A percentile compares a stretch with the other conserved stretches of the same genome.
Conservation (phyloP, 2,329 filamentous ascomycete genomes). For the Paramyrothecium roridum region DNA sequence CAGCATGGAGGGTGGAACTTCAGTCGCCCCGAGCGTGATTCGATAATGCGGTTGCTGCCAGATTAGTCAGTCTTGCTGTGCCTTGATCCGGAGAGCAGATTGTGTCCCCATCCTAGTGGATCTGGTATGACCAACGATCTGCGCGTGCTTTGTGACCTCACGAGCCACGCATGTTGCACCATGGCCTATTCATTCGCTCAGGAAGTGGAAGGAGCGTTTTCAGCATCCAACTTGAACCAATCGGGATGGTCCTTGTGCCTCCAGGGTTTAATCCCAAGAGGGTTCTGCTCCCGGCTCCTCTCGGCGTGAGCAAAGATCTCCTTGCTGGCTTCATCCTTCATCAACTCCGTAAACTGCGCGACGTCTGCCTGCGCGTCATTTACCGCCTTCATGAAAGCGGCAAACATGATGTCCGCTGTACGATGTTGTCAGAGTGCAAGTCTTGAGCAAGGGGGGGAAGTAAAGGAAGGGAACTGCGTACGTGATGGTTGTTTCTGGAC, state of each 20-base stretch:
- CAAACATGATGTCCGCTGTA: slow-evolving; percentile 49
- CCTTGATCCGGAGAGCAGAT: no score
- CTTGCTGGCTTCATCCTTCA: slow-evolving; percentile 42
- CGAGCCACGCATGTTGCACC: no score
- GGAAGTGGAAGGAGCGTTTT: slow-evolving; percentile 7
- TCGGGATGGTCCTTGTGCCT: slow-evolving; percentile 55
- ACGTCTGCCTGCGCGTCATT: slow-evolving; percentile 47
- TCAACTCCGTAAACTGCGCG: slow-evolving; percentile 44
- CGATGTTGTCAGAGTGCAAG: background rate
- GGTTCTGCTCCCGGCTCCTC: slow-evolving; percentile 51
- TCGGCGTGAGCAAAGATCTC: slow-evolving; percentile 49
- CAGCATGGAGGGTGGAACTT: no score
- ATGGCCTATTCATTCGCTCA: no score
- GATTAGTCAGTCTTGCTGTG: no score
- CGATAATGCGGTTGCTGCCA: no score
- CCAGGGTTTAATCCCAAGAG: slow-evolving; percentile 58
- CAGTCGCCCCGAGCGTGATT: no score
- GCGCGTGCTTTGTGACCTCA: no score
- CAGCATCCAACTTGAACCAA: slow-evolving; percentile 43
- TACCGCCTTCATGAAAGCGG: slow-evolving; percentile 45
- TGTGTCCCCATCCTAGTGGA: no score
- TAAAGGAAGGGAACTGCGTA: slow-evolving; percentile 31
- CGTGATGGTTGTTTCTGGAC: slow-evolving; percentile 46
- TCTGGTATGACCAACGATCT: no score
- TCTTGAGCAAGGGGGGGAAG: slow-evolving; percentile 7